Conservation (phyloP, 1,284 basidiomycete species). For the Naganishia liquefaciens region DNA sequence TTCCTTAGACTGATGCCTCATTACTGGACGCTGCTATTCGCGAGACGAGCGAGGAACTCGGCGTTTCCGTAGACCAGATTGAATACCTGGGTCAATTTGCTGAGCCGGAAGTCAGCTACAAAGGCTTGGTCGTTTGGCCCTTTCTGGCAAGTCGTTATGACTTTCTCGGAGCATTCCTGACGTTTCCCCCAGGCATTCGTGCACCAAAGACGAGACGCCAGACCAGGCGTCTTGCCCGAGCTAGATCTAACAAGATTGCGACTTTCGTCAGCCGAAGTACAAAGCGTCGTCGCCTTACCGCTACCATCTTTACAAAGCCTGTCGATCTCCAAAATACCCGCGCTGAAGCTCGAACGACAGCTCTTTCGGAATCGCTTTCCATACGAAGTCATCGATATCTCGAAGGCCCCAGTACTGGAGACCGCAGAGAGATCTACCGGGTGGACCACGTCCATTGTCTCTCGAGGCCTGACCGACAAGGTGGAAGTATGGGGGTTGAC, state of each 20-base stretch:
- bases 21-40: slow-evolving; percentile 64
- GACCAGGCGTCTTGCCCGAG: not conserved
- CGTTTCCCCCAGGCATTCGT: slow-evolving; percentile 63
- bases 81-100: slow-evolving; percentile 67
- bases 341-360: not conserved
- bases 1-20: slow-evolving; percentile 61
- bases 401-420: not conserved
- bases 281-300: slow-evolving; percentile 9
- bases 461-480: slow-evolving; percentile 43
- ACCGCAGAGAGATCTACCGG: not conserved
- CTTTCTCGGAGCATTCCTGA: not conserved
- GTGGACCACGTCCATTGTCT: not conserved
- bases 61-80: slow-evolving; percentile 61
- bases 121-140: slow-evolving; percentile 68
- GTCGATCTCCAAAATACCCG: slow-evolving; percentile 30
- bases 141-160: slow-evolving; percentile 63
- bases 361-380: slow-evolving; percentile 12
- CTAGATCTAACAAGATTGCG: slow-evolving; percentile 9
- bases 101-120: slow-evolving; percentile 63
- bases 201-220: slow-evolving; percentile 39
- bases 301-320: not conserved
- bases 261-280: slow-evolving; percentile 8
- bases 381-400: slow-evolving; percentile 20
- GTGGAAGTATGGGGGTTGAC: slow-evolving; percentile 78
- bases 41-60: slow-evolving; percentile 73